These are phyloP conservation scores for Aspergillus terreus DNA, from an alignment of 2,329 filamentous ascomycete genomes.

Conservation along the genomic window DNA sequence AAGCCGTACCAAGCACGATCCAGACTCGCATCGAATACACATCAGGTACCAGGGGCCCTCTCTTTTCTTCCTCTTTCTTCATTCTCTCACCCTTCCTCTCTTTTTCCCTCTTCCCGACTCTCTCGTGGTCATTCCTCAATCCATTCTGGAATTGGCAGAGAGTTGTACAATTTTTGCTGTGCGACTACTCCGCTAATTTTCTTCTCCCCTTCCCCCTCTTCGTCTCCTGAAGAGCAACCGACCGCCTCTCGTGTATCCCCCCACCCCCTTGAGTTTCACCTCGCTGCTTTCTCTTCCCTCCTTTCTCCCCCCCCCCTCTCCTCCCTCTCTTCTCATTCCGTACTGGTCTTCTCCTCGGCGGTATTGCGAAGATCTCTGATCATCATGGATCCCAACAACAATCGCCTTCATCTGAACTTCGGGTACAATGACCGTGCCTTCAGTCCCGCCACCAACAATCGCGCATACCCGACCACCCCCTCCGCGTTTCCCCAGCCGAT, in stretches of 20 bases:
- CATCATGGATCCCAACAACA: constrained; percentile 53
- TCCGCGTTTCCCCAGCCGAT: constrained; percentile 96
- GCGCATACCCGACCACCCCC: constrained; percentile 80
- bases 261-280: constrained; percentile 12
- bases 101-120: not conserved
- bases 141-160: not conserved
- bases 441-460: constrained; percentile 57
- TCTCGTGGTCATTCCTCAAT: not conserved
- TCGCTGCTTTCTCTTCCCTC: constrained; percentile 2
- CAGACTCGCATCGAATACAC: constrained; percentile 2
- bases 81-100: not conserved
- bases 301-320: not conserved
- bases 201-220: constrained; percentile 7
- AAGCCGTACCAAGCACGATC: constrained; percentile 2
- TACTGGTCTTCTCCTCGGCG: constrained; percentile 43
- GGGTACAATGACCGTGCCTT: constrained; percentile 62
- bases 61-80: not conserved
- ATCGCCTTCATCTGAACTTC: constrained; percentile 46
- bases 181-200: constrained; percentile 2
- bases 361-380: constrained; percentile 18
- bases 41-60: not conserved
- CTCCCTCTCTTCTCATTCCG: constrained; percentile 6
- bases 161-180: too few relatives aligned
- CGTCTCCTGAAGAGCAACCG: constrained; percentile 1
- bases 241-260: constrained; percentile 1